A percentile compares a stretch with the other conserved stretches of the same genome.
These are phyloP conservation scores for Polytolypa hystricis DNA, from an alignment of 2,329 filamentous ascomycete genomes.

Conservation along the genomic window DNA sequence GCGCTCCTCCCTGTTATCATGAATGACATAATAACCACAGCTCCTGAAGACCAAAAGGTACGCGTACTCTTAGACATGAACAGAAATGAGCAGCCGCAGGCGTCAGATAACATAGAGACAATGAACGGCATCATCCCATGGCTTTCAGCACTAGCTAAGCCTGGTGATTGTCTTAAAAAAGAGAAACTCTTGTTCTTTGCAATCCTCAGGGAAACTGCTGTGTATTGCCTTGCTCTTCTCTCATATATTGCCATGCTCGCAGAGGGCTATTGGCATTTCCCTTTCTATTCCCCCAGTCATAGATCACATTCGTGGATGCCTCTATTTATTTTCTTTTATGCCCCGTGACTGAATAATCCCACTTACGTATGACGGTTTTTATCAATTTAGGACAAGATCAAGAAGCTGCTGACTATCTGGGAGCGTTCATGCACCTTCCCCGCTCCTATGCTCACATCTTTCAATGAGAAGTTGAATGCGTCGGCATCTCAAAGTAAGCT, in stretches of 20 bases:
- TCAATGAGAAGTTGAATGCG: slow-evolving; percentile 68
- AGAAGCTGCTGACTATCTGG: slow-evolving; percentile 94
- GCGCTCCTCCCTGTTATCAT: slow-evolving; percentile 88
- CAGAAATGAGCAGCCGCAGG: not conserved
- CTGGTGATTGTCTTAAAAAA: not conserved
- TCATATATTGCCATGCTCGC: too few relatives aligned
- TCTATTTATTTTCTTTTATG: too few relatives aligned
- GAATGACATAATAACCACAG: slow-evolving; percentile 83
- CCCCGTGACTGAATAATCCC: slow-evolving; percentile 26
- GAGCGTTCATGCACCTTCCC: slow-evolving; percentile 92
- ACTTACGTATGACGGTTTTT: slow-evolving; percentile 40
- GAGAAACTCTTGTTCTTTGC: not conserved
- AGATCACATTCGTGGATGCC: too few relatives aligned
- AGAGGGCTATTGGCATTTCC: too few relatives aligned
- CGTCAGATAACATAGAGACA: slow-evolving; percentile 2
- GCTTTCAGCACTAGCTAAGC: too few relatives aligned
- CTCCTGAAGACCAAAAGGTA: slow-evolving; percentile 95
- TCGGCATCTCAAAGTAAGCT: slow-evolving; percentile 53
- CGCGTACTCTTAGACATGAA: slow-evolving; percentile 34
- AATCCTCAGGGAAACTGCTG: too few relatives aligned
- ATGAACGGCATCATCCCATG: slow-evolving; percentile 1
- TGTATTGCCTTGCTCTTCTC: too few relatives aligned
- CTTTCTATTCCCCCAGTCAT: too few relatives aligned
- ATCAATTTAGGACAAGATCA: slow-evolving; percentile 76
- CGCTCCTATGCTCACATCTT: slow-evolving; percentile 61